Base-by-base conservation (phyloP, 345 rosid genomes). In the Cochlearia excelsa region DNA sequence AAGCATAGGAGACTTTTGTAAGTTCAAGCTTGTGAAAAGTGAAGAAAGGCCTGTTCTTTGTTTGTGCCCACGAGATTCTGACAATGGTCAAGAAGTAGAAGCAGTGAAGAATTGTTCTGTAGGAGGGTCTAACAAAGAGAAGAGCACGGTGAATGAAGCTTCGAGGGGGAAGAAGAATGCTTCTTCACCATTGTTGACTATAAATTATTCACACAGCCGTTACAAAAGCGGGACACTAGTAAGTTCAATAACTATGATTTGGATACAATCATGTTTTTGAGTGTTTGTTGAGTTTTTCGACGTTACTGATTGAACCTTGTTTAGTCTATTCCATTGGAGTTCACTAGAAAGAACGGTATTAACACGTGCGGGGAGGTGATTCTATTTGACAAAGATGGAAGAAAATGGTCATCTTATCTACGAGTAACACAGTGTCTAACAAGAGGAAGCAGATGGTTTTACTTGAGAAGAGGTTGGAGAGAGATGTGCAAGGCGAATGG, bases 401-500 rank as follows among this genome's bases (percentile, higher is more conserved):
- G 59, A 43, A 57, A 57, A 54, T 70, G 74, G 74, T 7, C 48
- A 28, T 54, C 69, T 57, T 33, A 56, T 57, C 35, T 70, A 5
- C 52, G 49, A 35, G 57, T 49, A 10, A 9, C 68, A 9, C 63
- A 68, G 47, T 4, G 27, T 2, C 10, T 10, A 42, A 2, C 29
- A 26, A 16, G 40, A 1, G 51, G 63, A 41, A 54, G 7, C 27
- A 57, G 26, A 48, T 69, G 57, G 68, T 47, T 26, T 61, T 69
- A 69, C 35, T 4, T 61, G 56, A 69, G 73, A 61, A 50, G 34
- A 41, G 73, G 73, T 9, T 69, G 73, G 68, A 69, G 51, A 69
- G 68, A 69, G 57, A 46, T 69, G 68, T 69, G 73, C 7, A 7
- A 47, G 55, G 57, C 68, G 1, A 69, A 69, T 69, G 73, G 63